Base-by-base conservation (phyloP, 2,329 filamentous ascomycete genomes). In the Tolypocladium cylindrosporum region DNA sequence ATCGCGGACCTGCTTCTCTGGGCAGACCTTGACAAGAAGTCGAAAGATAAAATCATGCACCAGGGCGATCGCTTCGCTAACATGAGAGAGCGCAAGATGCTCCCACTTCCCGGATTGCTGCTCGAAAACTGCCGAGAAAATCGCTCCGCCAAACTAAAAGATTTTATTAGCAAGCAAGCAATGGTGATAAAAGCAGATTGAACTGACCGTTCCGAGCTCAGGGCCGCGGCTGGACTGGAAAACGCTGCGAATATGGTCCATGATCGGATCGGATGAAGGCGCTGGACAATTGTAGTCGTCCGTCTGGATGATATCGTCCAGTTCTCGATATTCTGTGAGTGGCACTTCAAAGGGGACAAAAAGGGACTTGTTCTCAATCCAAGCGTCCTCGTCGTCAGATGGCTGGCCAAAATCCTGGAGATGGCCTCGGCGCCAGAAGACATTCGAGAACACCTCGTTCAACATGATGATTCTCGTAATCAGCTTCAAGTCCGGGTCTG, bases 81-180 rank as follows among this genome's bases (percentile, higher is more conserved):
- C 71, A 59, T 86, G 82, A 0, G 71, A 72, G 0, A 74, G 59
- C 0, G 78, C 74, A 1, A 87, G 64, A 0, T 59, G 53, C 0
- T 71, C 63, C 84, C 84, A 87, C 19, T 80, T 83, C 14, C 63
- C 60, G 0, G 82, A 77, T 58, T 87, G 83, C 40, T 77, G 75
- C 36, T 76, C 75, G 67, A 87, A 84, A 0, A 74, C 69, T 0
- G 65, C 70, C 0, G 74, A 67, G 0, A 85, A 64, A 16, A 84
- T 60, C 0, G 68, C 61, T 0, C 70, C 67, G 13, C 69, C 66
- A 42, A 77, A 77, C 74, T 73, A 31, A 31, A 58, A 1, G 4
- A 11, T 1, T 2, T 3, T 21, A 6, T 31, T 31, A 51, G 56
- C 53, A 39, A 42, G 27, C 37, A 39, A 21, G 1, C 2, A 21